Percentiles rank a stretch among this genome's conserved stretches.
Conservation (phyloP, 2,329 filamentous ascomycete species). For the Macrophomina pseudophaseolina region DNA sequence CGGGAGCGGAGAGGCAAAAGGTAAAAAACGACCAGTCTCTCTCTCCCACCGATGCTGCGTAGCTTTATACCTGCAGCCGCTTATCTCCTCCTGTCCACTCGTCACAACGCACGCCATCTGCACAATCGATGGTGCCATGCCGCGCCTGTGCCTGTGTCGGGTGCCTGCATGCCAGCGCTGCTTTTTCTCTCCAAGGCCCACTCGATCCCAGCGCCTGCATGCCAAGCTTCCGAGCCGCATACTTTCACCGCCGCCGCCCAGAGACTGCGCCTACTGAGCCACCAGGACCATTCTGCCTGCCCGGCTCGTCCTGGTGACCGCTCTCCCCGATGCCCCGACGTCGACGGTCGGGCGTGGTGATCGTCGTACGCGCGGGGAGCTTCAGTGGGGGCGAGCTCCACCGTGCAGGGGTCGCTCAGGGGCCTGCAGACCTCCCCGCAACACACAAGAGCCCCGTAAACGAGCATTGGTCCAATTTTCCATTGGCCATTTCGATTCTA, state of each 20-base stretch:
- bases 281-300: not conserved
- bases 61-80: slow-evolving; percentile 16
- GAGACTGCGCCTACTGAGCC: not conserved
- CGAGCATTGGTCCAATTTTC: not conserved
- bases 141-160: slow-evolving; percentile 9
- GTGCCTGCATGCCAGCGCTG: slow-evolving; percentile 9
- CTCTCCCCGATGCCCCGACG: not conserved
- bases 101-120: slow-evolving; percentile 21
- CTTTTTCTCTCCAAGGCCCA: not conserved
- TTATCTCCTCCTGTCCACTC: not conserved
- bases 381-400: slow-evolving; percentile 16
- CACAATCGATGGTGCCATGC: slow-evolving; percentile 11
- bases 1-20: slow-evolving; percentile 11
- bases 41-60: slow-evolving; percentile 6
- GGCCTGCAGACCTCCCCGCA: slow-evolving; percentile 1
- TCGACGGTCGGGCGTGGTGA: slow-evolving; percentile 8
- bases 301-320: not conserved
- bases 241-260: not conserved
- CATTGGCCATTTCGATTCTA: slow-evolving; percentile 1
- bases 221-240: slow-evolving; percentile 27
- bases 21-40: not conserved
- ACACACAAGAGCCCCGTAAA: not conserved
- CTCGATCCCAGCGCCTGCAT: slow-evolving; percentile 12
- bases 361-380: slow-evolving; percentile 9
- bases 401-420: slow-evolving; percentile 11